Evolutionary conservation across 345 rosid genomes (phyloP), one percentile per base, ranked within the genome.

Genomic region (Eucalyptus microcorys): DNA sequence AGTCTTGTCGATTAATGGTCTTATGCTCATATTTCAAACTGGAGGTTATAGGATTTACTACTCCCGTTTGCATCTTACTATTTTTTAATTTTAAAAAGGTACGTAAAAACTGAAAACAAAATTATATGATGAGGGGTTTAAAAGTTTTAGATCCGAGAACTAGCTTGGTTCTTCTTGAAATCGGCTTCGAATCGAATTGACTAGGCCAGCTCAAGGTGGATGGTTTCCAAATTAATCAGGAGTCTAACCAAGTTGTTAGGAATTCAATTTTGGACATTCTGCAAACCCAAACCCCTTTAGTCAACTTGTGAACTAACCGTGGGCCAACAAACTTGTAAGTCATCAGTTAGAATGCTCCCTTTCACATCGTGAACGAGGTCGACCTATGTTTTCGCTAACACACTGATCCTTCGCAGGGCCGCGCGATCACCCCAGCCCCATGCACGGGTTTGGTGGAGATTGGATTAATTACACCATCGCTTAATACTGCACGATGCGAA

Each of bases 21-120:
- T 59, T 59, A 27, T 59, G 34, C 16, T 6, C 34, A 59, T 59
- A 27, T 30, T 53, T 59, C 32, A 27, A 59, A 59, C 4, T 3
- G 4, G 4, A 27, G 16, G 16, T 27, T 13, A 59, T 0, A 0
- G 1, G 15, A 5, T 11, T 30, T 59, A 59, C 2, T 12, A 5
- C 8, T 27, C 34, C 16, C 4, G 0, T 59, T 13, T 59, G 34
- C 68, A 59, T 27, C 34, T 59, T 27, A 10, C 3, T 55, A 55
- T 55, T 53, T 53, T 7, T 55, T 53, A 22, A 8, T 22, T 22
- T 55, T 1, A 24, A 9, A 9, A 22, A 55, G 61, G 30, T 55
- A 55, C 6, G 1, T 55, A 59, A 66, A 42, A 66, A 8, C 6
- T 10, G 0, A 34, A 32, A 66, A 66, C 10, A 17, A 66, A 66